Conservation (phyloP, 495 filamentous ascomycete species). For the Zalerion maritima region DNA sequence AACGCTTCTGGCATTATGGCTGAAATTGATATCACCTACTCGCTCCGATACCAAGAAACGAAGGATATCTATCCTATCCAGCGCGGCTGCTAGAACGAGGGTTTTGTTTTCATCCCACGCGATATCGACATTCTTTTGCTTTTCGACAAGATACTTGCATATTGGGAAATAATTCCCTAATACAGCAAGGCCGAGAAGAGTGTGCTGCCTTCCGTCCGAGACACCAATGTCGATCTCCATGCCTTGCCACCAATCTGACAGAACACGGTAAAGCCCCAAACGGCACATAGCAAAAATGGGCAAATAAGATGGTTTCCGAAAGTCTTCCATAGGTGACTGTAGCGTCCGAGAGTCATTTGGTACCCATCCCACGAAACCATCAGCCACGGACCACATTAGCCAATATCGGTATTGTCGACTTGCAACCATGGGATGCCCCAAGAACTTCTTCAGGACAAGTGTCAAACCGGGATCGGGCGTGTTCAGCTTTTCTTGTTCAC, state of each 20-base stretch:
- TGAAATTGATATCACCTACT: no score
- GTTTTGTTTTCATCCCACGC: no score
- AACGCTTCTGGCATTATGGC: no score
- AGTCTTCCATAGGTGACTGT: no score
- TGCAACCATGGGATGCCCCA: constrained; percentile 14
- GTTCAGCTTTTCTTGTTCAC: constrained; percentile 5
- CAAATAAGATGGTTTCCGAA: constrained; percentile 2
- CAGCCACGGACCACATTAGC: no score
- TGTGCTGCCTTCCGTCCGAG: constrained; percentile 6
- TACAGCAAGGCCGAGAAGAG: constrained; percentile 11
- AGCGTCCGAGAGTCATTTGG: constrained; percentile 1
- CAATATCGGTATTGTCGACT: constrained; percentile 17
- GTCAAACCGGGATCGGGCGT: constrained; percentile 6
- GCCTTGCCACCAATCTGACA: constrained; percentile 17
- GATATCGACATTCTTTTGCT: no score
- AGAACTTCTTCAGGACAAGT: constrained; percentile 14
- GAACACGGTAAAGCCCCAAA: constrained; percentile 11
- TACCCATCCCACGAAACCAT: constrained; percentile 11
- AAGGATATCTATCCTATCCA: no score
- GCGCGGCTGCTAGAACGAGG: no score
- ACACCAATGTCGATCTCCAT: constrained; percentile 5
- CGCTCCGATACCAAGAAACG: no score
- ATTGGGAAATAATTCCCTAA: constrained; percentile 4
- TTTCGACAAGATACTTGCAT: constrained; percentile 9
- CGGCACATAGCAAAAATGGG: constrained; percentile 14